Evolutionary conservation across 1,284 basidiomycete genomes (phyloP), one percentile per base, ranked within the genome.

Genomic region (Papiliotrema laurentii): DNA sequence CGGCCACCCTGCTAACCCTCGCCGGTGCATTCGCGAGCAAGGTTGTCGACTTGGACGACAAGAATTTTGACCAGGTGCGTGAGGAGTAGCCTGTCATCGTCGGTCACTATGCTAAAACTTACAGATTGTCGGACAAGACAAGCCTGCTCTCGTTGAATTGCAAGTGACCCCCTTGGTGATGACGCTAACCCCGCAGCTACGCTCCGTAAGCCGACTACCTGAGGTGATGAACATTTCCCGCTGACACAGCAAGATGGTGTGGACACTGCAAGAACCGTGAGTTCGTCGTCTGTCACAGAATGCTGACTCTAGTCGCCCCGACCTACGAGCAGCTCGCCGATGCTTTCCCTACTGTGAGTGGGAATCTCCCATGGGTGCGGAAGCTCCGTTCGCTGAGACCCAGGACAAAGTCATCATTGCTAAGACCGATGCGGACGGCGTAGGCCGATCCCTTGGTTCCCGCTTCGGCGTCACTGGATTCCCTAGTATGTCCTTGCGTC

Each of bases 371-470:
- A 22, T 4, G 22, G 21, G 7, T 9, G 2, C 31, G 18, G 79
- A 27, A 25, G 4, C 18, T 22, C 31, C 16, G n/a, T 3, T 9
- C 33, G 86, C 47, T 49, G 37, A 52, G 11, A 43, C 41, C 31
- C 61, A 74, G 63, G 83, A 89, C 71, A 88, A 87, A 68, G 87
- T 97, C 22, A 61, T 89, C 47, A 83, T 97, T 56, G 92, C 91
- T 54, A 96, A 96, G 71, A 85, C 94, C 5, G 91, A 97, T 61
- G 92, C 90, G 1, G 92, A 97, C 64, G 87, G 87, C 51, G 86
- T 71, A 36, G 89, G 90, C 56, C 84, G 83, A 64, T 63, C 64
- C 19, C 64, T 73, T 24, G 73, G 73, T 26, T 53, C 55, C 19
- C 53, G 84, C 71, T 90, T 82, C 64, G 89, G 80, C 18, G 84